A percentile compares a stretch with the other conserved stretches of the same genome.
Conservation (phyloP, 768 basidiomycete genomes). For the Naganishia vaughanmartiniae region DNA sequence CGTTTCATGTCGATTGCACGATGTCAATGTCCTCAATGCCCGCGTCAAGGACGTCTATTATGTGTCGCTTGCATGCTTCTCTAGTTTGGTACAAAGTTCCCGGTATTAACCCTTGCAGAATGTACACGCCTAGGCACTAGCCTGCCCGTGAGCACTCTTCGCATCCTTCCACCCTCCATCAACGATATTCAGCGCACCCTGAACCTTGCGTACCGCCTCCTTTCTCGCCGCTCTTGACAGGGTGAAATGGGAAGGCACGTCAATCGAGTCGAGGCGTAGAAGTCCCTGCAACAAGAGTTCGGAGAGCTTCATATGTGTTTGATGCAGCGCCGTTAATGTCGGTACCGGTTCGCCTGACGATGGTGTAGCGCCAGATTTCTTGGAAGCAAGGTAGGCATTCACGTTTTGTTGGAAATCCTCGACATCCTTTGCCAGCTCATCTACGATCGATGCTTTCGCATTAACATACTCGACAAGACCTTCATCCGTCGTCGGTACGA, state of each 20-base stretch:
- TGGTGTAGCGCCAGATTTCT: constrained; percentile 29
- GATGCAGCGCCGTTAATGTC: constrained; percentile 47
- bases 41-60: too few species aligned
- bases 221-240: constrained; percentile 77
- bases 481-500: constrained; percentile 54
- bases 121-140: neutral
- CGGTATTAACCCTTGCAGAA: neutral
- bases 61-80: neutral
- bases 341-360: constrained; percentile 42
- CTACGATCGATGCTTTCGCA: constrained; percentile 59
- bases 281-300: constrained; percentile 85
- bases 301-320: constrained; percentile 63
- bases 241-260: constrained; percentile 70
- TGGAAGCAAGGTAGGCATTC: constrained; percentile 16
- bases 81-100: neutral
- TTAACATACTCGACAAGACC: constrained; percentile 61
- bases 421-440: constrained; percentile 61
- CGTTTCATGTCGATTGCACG: neutral
- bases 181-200: constrained; percentile 52
- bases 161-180: constrained; percentile 19
- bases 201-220: constrained; percentile 79
- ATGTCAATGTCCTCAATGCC: too few species aligned
- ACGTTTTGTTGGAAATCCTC: constrained; percentile 55
- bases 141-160: constrained; percentile 18
- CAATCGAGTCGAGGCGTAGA: constrained; percentile 77